Evolutionary conservation across 176 grass and related monocot species (phyloP).

Genomic region (Lolium multiflorum): DNA sequence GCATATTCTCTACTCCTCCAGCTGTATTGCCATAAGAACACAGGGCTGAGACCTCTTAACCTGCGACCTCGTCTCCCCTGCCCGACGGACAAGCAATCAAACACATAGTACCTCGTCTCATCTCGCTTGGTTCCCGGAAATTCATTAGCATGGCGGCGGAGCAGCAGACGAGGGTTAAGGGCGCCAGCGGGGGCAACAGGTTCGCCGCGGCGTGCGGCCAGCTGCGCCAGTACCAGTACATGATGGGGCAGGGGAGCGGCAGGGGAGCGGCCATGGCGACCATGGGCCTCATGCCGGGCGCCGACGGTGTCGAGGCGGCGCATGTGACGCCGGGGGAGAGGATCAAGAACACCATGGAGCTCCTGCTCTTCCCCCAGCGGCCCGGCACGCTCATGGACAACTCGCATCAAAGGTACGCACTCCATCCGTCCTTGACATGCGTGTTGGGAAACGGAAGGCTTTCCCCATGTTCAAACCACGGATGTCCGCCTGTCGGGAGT

Average conservation of each 20-base stretch:
- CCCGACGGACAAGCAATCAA: neutral
- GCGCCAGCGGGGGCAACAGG: conserved; percentile 33
- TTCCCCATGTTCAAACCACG: too few species aligned
- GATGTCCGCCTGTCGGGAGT: neutral
- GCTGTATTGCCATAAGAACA: conserved; percentile 39
- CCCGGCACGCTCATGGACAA: conserved; percentile 32
- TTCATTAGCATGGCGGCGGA: conserved; percentile 30
- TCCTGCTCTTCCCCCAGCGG: conserved; percentile 58
- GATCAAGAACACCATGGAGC: conserved; percentile 36
- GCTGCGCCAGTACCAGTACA: conserved; percentile 77
- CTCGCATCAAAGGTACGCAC: conserved; percentile 14
- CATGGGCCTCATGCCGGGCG: conserved; percentile 55
- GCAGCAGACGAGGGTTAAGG: neutral
- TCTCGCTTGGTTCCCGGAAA: conserved; percentile 26
- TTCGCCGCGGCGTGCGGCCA: conserved; percentile 68
- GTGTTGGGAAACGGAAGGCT: too few species aligned
- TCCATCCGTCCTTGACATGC: too few species aligned
- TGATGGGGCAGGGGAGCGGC: conserved; percentile 56
- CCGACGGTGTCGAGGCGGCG: neutral
- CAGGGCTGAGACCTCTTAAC: neutral
- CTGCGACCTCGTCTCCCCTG: neutral
- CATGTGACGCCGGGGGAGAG: neutral
- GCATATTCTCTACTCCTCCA: neutral
- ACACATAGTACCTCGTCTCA: neutral
- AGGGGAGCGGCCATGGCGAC: conserved; percentile 5